Evolutionary conservation across 495 filamentous ascomycete genomes (phyloP).

Genomic region (Thozetella sp.): DNA sequence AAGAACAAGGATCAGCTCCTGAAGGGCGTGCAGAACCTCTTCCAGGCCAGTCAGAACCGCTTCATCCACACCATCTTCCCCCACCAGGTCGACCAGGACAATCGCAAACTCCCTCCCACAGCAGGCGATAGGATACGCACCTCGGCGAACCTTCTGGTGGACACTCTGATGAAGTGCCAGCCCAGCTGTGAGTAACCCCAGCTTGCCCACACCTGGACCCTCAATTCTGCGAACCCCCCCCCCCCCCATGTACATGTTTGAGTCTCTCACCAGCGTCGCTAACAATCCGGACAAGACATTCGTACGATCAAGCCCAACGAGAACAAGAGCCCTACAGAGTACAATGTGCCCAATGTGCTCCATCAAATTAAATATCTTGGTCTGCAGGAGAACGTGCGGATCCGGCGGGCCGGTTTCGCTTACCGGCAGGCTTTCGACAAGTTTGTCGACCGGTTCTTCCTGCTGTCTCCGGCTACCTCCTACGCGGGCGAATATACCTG

Average conservation of each 20-base stretch:
- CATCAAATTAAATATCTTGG: conserved; percentile 99
- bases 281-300: conserved; percentile 58
- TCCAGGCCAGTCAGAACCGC: conserved; percentile 77
- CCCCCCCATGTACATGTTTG: not conserved
- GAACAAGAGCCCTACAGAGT: conserved; percentile 93
- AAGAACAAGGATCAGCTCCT: conserved; percentile 99
- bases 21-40: conserved; percentile 90
- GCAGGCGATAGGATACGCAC: conserved; percentile 96
- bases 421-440: conserved; percentile 98
- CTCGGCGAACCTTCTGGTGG: conserved; percentile 94
- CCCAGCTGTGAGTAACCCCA: conserved; percentile 70
- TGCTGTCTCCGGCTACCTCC: conserved; percentile 90
- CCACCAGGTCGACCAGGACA: conserved; percentile 91
- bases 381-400: conserved; percentile 98
- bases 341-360: conserved; percentile 86
- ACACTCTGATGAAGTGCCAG: conserved; percentile 94
- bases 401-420: conserved; percentile 94
- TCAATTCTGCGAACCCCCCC: not conserved
- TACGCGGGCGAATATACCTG: conserved; percentile 98
- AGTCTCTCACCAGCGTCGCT: too few species aligned
- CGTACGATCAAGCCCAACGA: conserved; percentile 99
- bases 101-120: conserved; percentile 90
- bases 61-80: conserved; percentile 92
- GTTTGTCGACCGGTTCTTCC: conserved; percentile 96
- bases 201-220: too few species aligned